phyloP scores from a whole-genome alignment of 169 alveolate genomes.

The Nephromyces sp. region DNA sequence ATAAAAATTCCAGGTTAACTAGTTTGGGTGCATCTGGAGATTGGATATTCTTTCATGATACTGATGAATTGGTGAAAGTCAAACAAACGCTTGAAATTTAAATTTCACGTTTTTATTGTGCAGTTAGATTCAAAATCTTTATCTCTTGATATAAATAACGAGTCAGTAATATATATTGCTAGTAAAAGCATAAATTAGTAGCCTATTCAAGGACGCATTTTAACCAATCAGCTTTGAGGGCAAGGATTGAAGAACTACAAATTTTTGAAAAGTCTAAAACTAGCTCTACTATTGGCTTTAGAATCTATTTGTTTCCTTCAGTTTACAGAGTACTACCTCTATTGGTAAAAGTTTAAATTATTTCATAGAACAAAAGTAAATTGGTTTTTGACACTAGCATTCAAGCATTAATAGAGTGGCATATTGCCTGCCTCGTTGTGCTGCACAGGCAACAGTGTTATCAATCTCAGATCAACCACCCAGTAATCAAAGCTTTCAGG shows the following conservation, averaged over 20 bases:
- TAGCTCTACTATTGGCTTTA: not conserved
- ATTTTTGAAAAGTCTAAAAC: not conserved
- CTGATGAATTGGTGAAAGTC: too few species aligned
- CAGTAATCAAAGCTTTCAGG: not conserved
- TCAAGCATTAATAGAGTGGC: conserved; percentile 1
- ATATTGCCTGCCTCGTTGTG: conserved; percentile 20
- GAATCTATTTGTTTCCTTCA: not conserved
- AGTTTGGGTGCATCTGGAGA: too few species aligned
- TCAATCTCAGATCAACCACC: not conserved
- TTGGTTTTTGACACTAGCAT: not conserved
- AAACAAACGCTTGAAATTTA: too few species aligned
- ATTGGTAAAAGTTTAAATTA: not conserved
- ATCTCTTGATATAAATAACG: not conserved
- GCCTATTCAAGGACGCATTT: not conserved
- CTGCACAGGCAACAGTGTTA: conserved; percentile 3
- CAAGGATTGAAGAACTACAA: not conserved
- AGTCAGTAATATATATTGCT: not conserved
- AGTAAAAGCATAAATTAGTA: not conserved
- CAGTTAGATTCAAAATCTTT: not conserved
- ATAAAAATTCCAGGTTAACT: too few species aligned
- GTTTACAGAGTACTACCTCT: not conserved
- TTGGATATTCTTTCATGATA: too few species aligned
- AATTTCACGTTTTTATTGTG: too few species aligned
- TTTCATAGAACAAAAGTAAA: not conserved
- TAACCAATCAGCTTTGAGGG: not conserved